Evolutionary conservation across 2,329 filamentous ascomycete species (phyloP).

Genomic region (Ambrosiella cleistominuta): DNA sequence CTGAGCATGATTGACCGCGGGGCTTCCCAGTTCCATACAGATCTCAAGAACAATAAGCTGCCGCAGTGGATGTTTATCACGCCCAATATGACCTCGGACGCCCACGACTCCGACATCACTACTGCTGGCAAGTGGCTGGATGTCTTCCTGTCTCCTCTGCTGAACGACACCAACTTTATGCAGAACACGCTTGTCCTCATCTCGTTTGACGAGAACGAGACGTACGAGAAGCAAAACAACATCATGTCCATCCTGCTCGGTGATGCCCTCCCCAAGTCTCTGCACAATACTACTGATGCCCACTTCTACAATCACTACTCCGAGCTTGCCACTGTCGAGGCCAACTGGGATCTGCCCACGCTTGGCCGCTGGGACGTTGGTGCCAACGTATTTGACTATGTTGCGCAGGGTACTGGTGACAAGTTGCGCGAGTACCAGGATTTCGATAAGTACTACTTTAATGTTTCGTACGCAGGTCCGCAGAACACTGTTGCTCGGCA

Average conservation of each 20-base stretch:
- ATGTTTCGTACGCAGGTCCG: slow-evolving; percentile 34
- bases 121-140: slow-evolving; percentile 51
- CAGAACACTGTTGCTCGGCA: slow-evolving; percentile 24
- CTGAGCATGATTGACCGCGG: slow-evolving; percentile 30
- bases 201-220: slow-evolving; percentile 65
- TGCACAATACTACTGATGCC: slow-evolving; percentile 49
- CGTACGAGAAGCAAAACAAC: slow-evolving; percentile 48
- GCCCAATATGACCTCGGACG: slow-evolving; percentile 60
- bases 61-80: slow-evolving; percentile 60
- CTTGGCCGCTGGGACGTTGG: slow-evolving; percentile 57
- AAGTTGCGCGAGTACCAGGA: slow-evolving; percentile 23
- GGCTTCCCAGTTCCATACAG: slow-evolving; percentile 41
- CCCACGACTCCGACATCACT: slow-evolving; percentile 55
- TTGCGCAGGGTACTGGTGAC: slow-evolving; percentile 45
- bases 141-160: slow-evolving; percentile 50
- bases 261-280: slow-evolving; percentile 47
- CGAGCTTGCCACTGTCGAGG: slow-evolving; percentile 44
- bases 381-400: slow-evolving; percentile 48
- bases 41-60: slow-evolving; percentile 43
- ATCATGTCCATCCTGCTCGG: slow-evolving; percentile 57
- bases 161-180: slow-evolving; percentile 54
- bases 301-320: slow-evolving; percentile 61
- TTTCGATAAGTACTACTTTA: slow-evolving; percentile 30
- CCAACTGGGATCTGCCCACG: slow-evolving; percentile 53
- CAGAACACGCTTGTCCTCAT: slow-evolving; percentile 57